Conservation (phyloP, 2,329 filamentous ascomycete genomes). For the Pestalotiopsis sp. region DNA sequence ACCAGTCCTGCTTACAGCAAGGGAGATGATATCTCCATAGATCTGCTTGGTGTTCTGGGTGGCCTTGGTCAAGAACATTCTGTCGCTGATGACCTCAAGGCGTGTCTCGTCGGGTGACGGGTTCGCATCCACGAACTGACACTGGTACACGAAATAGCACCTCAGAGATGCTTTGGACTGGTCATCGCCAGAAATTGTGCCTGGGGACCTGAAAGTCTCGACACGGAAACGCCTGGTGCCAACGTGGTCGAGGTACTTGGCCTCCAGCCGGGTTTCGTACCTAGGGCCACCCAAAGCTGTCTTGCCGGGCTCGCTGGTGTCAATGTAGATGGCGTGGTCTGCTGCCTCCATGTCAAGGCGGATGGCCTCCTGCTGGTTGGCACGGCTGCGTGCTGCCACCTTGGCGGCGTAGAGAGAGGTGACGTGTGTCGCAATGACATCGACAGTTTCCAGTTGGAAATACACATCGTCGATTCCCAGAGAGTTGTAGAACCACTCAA, state of each 20-base stretch:
- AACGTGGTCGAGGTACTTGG: slow-evolving; percentile 89
- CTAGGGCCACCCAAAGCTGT: slow-evolving; percentile 77
- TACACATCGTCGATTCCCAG: slow-evolving; percentile 98
- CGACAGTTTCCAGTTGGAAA: slow-evolving; percentile 86
- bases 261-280: slow-evolving; percentile 91
- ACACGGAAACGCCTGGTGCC: slow-evolving; percentile 82
- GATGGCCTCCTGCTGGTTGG: slow-evolving; percentile 94
- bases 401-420: slow-evolving; percentile 97
- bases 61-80: slow-evolving; percentile 92
- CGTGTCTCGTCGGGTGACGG: slow-evolving; percentile 80
- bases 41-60: slow-evolving; percentile 94
- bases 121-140: slow-evolving; percentile 79
- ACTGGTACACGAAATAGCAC: slow-evolving; percentile 99
- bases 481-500: slow-evolving; percentile 96
- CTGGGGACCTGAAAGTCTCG: slow-evolving; percentile 94
- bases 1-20: slow-evolving; percentile 81
- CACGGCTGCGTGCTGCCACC: slow-evolving; percentile 87
- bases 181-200: slow-evolving; percentile 68
- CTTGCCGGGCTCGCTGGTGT: slow-evolving; percentile 89
- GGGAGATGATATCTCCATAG: slow-evolving; percentile 90
- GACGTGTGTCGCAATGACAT: slow-evolving; percentile 90
- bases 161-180: slow-evolving; percentile 81
- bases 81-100: slow-evolving; percentile 89
- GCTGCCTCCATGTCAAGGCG: slow-evolving; percentile 91
- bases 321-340: slow-evolving; percentile 98